Conservation (phyloP, 2,329 filamentous ascomycete species). For the Colletotrichum kahawae region DNA sequence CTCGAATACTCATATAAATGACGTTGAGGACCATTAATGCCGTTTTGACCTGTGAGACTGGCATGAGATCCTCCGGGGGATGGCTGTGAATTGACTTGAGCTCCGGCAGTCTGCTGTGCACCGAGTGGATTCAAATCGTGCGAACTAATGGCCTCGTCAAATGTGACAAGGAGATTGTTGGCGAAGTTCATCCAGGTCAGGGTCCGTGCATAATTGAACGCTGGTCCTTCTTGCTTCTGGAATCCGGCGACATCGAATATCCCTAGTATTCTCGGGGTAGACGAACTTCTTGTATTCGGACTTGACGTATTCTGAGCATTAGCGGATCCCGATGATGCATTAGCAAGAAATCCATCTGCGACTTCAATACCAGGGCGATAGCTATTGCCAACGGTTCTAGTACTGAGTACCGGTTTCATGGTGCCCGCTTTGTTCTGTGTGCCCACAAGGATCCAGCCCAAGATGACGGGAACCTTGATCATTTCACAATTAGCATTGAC, state of each 20-base stretch:
- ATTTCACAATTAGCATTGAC: background rate
- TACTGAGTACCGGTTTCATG: background rate
- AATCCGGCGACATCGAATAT: background rate
- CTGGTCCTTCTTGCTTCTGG: background rate
- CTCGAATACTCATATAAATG: background rate
- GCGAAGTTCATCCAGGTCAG: background rate
- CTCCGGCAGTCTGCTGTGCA: fast-evolving
- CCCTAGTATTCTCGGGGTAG: background rate
- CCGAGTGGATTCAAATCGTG: background rate
- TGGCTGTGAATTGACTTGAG: background rate
- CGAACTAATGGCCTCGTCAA: background rate
- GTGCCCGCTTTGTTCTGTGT: background rate
- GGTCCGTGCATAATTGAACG: fast-evolving
- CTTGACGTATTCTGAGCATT: fast-evolving
- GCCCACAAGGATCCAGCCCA: background rate
- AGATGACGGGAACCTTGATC: background rate
- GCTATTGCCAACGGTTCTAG: too few species aligned
- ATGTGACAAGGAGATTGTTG: fast-evolving
- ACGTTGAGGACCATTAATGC: fast-evolving
- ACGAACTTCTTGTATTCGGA: too few species aligned
- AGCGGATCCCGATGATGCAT: fast-evolving
- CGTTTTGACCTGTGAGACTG: background rate
- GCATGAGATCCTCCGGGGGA: background rate
- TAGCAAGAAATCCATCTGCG: fast-evolving
- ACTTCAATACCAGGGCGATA: background rate